Evolutionary conservation across 2,329 filamentous ascomycete genomes (phyloP).

Genomic region (Aspergillus latus): DNA sequence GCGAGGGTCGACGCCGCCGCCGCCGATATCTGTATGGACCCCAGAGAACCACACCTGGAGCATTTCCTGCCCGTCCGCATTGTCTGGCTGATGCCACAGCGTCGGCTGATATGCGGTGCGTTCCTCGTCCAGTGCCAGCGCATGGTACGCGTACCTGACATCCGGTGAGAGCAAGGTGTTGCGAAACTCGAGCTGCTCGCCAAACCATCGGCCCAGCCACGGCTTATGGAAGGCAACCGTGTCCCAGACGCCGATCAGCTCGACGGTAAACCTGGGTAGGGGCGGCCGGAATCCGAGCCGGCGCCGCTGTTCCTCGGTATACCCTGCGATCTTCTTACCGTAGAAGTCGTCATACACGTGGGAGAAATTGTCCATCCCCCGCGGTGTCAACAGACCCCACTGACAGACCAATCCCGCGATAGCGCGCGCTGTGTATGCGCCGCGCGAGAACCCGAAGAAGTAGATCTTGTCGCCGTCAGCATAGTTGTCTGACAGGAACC

Average conservation of each 20-base stretch:
- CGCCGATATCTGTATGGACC: constrained; percentile 48
- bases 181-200: constrained; percentile 25
- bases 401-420: constrained; percentile 48
- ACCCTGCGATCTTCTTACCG: constrained; percentile 5
- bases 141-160: constrained; percentile 48
- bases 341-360: constrained; percentile 27
- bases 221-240: constrained; percentile 39
- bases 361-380: constrained; percentile 28
- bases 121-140: constrained; percentile 46
- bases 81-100: constrained; percentile 44
- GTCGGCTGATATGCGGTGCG: constrained; percentile 43
- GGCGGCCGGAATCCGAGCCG: constrained; percentile 18
- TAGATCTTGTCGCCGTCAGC: constrained; percentile 53
- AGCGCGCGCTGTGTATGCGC: constrained; percentile 48
- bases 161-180: constrained; percentile 46
- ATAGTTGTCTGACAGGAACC: constrained; percentile 55
- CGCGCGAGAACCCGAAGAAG: constrained; percentile 51
- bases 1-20: constrained; percentile 48
- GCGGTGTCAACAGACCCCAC: constrained; percentile 46
- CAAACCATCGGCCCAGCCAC: constrained; percentile 16
- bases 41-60: constrained; percentile 53
- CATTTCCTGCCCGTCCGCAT: constrained; percentile 44
- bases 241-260: constrained; percentile 48
- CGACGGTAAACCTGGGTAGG: constrained; percentile 31
- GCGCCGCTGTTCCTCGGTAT: constrained; percentile 12